Evolutionary conservation across 176 grass and related monocot species (phyloP).

Genomic region (Ensete ventricosum): DNA sequence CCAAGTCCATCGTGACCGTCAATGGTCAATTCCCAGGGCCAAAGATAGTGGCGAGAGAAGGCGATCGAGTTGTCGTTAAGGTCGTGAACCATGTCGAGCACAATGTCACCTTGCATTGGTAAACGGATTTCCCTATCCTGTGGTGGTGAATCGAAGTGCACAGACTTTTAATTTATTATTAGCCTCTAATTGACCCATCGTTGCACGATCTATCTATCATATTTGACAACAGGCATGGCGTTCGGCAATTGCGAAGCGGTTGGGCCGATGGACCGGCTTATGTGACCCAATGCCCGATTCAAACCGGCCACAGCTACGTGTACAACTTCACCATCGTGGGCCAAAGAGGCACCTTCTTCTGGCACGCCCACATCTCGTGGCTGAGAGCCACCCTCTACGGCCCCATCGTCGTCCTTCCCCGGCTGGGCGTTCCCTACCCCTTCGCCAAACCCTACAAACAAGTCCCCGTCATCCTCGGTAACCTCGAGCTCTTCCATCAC

Average conservation of each 20-base stretch:
- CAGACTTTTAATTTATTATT: too few species aligned
- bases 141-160: neutral
- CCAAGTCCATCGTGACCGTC: neutral
- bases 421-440: neutral
- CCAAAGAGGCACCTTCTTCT: constrained; percentile 3
- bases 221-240: neutral
- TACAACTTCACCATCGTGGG: constrained; percentile 1
- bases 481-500: neutral
- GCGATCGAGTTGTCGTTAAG: constrained; percentile 1
- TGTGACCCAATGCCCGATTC: neutral
- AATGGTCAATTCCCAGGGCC: constrained; percentile 8
- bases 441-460: neutral
- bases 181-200: neutral
- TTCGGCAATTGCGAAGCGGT: neutral
- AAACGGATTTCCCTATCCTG: neutral
- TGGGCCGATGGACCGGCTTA: constrained; percentile 4
- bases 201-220: neutral
- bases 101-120: constrained; percentile 8
- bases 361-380: constrained; percentile 4
- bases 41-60: constrained; percentile 3
- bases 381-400: neutral
- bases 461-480: constrained; percentile 6
- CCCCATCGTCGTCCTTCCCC: neutral
- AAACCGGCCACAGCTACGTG: neutral
- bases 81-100: neutral